A percentile compares a stretch with the other conserved stretches of the same genome.
These are phyloP conservation scores for Entomortierella parvispora DNA, from an alignment of 192 early-diverging fungal genomes.

Conservation along the genomic window DNA sequence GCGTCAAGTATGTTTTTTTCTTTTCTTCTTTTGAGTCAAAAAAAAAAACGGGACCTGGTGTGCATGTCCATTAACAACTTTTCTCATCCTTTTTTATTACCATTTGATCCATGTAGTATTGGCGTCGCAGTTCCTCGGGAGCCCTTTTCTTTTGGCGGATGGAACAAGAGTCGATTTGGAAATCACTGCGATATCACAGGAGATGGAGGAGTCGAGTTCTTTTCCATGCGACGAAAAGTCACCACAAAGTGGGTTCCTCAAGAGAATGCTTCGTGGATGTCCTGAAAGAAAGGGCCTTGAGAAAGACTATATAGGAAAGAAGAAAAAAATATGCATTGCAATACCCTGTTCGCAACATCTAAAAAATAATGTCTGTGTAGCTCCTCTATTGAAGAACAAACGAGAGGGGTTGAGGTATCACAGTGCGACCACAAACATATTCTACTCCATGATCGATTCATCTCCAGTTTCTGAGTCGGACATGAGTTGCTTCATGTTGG, in stretches of 20 bases:
- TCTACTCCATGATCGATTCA: too few relatives aligned
- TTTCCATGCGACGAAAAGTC: slow-evolving; percentile 75
- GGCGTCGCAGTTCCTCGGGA: slow-evolving; percentile 62
- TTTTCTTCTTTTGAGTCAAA: not conserved
- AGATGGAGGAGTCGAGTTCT: slow-evolving; percentile 79
- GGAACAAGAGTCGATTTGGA: slow-evolving; percentile 75
- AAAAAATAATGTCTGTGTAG: too few relatives aligned
- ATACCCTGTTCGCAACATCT: too few relatives aligned
- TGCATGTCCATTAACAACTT: not conserved
- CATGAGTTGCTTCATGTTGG: too few relatives aligned
- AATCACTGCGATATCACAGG: slow-evolving; percentile 76
- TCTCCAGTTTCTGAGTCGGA: too few relatives aligned
- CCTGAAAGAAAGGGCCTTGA: slow-evolving; percentile 20
- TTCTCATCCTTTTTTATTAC: not conserved
- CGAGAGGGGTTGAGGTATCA: too few relatives aligned
- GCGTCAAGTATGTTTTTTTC: slow-evolving; percentile 67
- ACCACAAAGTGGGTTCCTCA: slow-evolving; percentile 83
- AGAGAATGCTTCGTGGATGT: slow-evolving; percentile 68
- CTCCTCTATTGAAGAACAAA: too few relatives aligned
- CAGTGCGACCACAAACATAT: too few relatives aligned
- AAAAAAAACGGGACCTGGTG: not conserved
- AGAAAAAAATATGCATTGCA: too few relatives aligned
- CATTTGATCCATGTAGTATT: slow-evolving; percentile 10
- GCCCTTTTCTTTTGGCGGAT: slow-evolving; percentile 87
- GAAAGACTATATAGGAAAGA: too few relatives aligned